Evolutionary conservation across 2,329 filamentous ascomycete species (phyloP).

Genomic region (Ambrosiella beaveri): DNA sequence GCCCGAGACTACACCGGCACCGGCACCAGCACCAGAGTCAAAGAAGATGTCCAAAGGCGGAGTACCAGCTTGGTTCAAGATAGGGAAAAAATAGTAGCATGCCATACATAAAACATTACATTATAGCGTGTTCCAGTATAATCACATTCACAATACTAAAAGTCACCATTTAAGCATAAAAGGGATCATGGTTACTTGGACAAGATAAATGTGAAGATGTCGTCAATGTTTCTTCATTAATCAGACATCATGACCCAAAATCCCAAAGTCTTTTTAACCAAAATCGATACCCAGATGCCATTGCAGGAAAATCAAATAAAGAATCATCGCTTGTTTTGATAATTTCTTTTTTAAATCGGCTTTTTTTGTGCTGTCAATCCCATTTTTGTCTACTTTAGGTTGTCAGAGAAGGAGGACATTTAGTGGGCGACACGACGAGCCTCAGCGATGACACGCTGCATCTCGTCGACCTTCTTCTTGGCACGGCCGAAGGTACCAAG

Average conservation of each 20-base stretch:
- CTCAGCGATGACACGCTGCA: constrained; percentile 95
- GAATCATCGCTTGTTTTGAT: constrained; percentile 2
- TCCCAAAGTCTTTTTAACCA: neutral
- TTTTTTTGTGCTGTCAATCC: constrained; percentile 12
- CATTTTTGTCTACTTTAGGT: neutral
- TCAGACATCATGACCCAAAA: constrained; percentile 3
- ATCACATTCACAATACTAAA: neutral
- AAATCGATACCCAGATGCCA: neutral
- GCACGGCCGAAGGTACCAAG: constrained; percentile 97
- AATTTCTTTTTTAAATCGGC: constrained; percentile 10
- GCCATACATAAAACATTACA: neutral
- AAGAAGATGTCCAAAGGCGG: constrained; percentile 19
- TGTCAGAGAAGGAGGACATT: constrained; percentile 18
- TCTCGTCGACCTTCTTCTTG: constrained; percentile 99
- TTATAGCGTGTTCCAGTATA: neutral
- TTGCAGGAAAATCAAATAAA: neutral
- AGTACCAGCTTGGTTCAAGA: constrained; percentile 54
- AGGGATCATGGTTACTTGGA: neutral
- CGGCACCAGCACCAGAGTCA: constrained; percentile 13
- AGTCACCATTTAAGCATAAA: neutral
- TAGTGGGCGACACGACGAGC: constrained; percentile 53
- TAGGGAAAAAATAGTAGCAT: constrained; percentile 46
- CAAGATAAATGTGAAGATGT: constrained; percentile 1
- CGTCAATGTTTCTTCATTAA: constrained; percentile 1
- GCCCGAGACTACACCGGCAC: constrained; percentile 16